Conservation (phyloP, 768 basidiomycete genomes). For the Megacollybia marginata region DNA sequence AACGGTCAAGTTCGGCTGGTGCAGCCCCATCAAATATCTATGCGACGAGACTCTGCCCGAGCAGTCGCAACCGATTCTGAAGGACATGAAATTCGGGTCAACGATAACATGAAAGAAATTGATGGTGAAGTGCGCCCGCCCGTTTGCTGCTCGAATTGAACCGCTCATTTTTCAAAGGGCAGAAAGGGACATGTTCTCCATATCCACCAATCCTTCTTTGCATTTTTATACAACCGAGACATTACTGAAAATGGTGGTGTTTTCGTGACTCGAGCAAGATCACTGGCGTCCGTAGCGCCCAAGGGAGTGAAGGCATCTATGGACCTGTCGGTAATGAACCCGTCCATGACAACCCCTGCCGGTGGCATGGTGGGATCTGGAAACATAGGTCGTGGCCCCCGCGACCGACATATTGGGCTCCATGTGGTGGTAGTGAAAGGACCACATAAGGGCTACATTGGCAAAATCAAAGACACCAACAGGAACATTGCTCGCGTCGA, state of each 20-base stretch:
- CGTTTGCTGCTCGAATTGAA: neutral
- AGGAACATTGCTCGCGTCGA: conserved; percentile 85
- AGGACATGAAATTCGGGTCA: conserved; percentile 76
- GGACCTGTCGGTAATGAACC: conserved; percentile 92
- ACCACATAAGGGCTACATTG: conserved; percentile 83
- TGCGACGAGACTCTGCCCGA: conserved; percentile 73
- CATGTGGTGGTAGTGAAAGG: conserved; percentile 80
- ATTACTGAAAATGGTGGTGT: conserved; percentile 87
- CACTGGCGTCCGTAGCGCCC: conserved; percentile 78
- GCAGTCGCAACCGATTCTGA: conserved; percentile 88
- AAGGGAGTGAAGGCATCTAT: conserved; percentile 63
- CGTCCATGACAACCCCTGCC: conserved; percentile 40
- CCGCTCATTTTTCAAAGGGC: conserved; percentile 30
- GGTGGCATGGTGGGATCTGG: conserved; percentile 81
- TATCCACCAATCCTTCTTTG: conserved; percentile 89
- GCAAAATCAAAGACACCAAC: conserved; percentile 92
- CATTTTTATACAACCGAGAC: conserved; percentile 92
- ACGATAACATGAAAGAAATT: conserved; percentile 89
- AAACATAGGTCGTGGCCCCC: conserved; percentile 68
- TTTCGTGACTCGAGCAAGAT: conserved; percentile 84
- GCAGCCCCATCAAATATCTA: conserved; percentile 90
- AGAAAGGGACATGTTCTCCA: conserved; percentile 90
- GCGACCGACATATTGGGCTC: conserved; percentile 77
- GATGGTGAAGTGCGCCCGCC: conserved; percentile 67
- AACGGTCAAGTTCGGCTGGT: conserved; percentile 84